Percentiles rank a stretch among this genome's conserved stretches.
phyloP scores from a whole-genome alignment of 1,139 yeast species.

The Kodamaea suecica region DNA sequence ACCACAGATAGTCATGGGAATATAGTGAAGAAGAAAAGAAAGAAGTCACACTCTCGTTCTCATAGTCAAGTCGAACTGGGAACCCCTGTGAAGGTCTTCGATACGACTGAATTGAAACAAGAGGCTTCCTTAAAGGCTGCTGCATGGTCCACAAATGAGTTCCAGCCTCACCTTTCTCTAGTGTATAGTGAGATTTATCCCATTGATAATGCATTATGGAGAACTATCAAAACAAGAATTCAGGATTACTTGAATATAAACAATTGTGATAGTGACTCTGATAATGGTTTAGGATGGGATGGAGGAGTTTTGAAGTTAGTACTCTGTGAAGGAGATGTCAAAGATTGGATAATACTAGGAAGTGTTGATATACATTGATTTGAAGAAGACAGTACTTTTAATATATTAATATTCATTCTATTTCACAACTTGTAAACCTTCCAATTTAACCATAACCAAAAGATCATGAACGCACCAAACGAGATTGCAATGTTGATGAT shows the following conservation, averaged over 20 bases:
- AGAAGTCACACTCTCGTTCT: slow-evolving; percentile 13
- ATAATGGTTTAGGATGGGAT: slow-evolving; percentile 51
- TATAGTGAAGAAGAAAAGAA: slow-evolving; percentile 26
- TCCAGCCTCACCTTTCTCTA: slow-evolving; percentile 71
- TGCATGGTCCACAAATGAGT: slow-evolving; percentile 57
- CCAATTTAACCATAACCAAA: slow-evolving; percentile 67
- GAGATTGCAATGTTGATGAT: slow-evolving; percentile 70
- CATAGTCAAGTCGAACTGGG: neutral
- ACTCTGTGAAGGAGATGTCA: slow-evolving; percentile 71
- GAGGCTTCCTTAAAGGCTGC: slow-evolving; percentile 40
- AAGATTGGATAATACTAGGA: slow-evolving; percentile 69
- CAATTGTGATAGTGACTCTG: slow-evolving; percentile 31
- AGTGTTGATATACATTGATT: slow-evolving; percentile 43
- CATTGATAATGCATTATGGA: slow-evolving; percentile 65
- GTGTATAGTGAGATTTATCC: slow-evolving; percentile 68
- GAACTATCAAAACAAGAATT: slow-evolving; percentile 66
- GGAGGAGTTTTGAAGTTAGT: slow-evolving; percentile 71
- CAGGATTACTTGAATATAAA: slow-evolving; percentile 62
- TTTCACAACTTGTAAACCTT: slow-evolving; percentile 11
- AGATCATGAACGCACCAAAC: slow-evolving; percentile 69
- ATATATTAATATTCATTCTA: neutral
- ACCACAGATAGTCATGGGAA: slow-evolving; percentile 36
- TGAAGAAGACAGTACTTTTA: neutral
- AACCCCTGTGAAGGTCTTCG: slow-evolving; percentile 21
- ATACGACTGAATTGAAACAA: slow-evolving; percentile 21